These are phyloP conservation scores for Iris pallida DNA, from an alignment of 116 monocot species.

Conservation along the genomic window DNA sequence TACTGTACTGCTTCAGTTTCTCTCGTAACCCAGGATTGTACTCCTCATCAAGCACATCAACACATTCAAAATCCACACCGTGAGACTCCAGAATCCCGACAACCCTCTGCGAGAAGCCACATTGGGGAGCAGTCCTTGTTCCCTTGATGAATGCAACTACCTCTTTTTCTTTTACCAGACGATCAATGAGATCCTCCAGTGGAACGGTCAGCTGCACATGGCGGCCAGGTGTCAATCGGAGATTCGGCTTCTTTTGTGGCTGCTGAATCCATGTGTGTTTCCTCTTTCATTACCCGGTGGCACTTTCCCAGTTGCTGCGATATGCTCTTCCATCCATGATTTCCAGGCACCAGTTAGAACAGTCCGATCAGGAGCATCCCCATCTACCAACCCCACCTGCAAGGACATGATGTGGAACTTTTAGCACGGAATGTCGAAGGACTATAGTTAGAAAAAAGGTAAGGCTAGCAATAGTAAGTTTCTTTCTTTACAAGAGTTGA, in stretches of 20 bases:
- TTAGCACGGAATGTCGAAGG: background rate
- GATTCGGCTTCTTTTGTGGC: slow-evolving; percentile 51
- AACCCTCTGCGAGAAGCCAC: slow-evolving; percentile 92
- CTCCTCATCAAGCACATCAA: slow-evolving; percentile 91
- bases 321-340: slow-evolving; percentile 94
- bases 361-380: slow-evolving; percentile 43
- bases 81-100: slow-evolving; percentile 70
- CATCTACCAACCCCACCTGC: slow-evolving; percentile 65
- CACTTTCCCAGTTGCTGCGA: slow-evolving; percentile 52
- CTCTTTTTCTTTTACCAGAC: slow-evolving; percentile 80
- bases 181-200: slow-evolving; percentile 74
- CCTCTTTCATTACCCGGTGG: slow-evolving; percentile 83
- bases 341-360: slow-evolving; percentile 80
- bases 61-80: slow-evolving; percentile 75
- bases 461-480: too few relatives aligned
- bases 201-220: slow-evolving; percentile 78
- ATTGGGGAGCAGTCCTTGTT: slow-evolving; percentile 76
- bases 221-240: slow-evolving; percentile 80
- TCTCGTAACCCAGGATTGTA: slow-evolving; percentile 82
- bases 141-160: slow-evolving; percentile 99
- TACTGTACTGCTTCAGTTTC: slow-evolving; percentile 88
- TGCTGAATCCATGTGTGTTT: slow-evolving; percentile 60
- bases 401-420: slow-evolving; percentile 1
- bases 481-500: too few relatives aligned
- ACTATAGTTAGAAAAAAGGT: background rate